phyloP scores from a whole-genome alignment of 768 basidiomycete genomes.

The Tylopilus plumbeoviolaceoides region DNA sequence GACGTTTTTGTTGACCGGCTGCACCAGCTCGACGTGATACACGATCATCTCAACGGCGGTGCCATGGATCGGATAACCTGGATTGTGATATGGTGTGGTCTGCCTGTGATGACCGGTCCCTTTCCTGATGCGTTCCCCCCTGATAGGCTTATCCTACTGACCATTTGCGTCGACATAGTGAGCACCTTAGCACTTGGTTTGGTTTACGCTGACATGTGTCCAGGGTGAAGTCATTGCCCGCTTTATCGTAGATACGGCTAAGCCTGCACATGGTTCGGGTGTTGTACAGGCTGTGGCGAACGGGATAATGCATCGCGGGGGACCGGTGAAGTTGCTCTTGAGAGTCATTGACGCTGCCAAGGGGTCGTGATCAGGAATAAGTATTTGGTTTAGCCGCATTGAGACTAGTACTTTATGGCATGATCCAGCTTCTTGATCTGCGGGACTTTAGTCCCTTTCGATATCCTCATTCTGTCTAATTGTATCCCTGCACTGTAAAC shows the following conservation, averaged over 20 bases:
- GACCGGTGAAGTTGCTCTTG: conserved; percentile 19
- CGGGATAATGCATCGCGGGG: conserved; percentile 23
- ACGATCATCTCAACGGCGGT: conserved; percentile 86
- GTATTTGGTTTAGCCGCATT: no score
- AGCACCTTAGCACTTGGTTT: conserved; percentile 18
- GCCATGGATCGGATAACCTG: conserved; percentile 90
- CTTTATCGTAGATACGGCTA: conserved; percentile 51
- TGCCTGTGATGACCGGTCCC: conserved; percentile 43
- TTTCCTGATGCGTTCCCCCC: conserved; percentile 22
- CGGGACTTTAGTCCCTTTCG: not conserved
- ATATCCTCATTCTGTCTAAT: not conserved
- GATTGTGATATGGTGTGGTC: conserved; percentile 59
- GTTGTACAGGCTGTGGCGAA: conserved; percentile 3
- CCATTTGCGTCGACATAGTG: conserved; percentile 84
- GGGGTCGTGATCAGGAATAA: not conserved
- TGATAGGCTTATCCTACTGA: conserved; percentile 81
- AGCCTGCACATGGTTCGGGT: not conserved
- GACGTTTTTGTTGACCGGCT: not conserved
- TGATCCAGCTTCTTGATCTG: not conserved
- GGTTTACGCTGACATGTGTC: not conserved
- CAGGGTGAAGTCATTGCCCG: conserved; percentile 84
- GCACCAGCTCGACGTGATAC: conserved; percentile 81
- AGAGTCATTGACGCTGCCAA: conserved; percentile 17
- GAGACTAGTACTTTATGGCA: not conserved
- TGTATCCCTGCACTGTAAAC: not conserved